Base-by-base conservation (phyloP, 2,329 filamentous ascomycete genomes). In the Rhexocercosporidium sp. region DNA sequence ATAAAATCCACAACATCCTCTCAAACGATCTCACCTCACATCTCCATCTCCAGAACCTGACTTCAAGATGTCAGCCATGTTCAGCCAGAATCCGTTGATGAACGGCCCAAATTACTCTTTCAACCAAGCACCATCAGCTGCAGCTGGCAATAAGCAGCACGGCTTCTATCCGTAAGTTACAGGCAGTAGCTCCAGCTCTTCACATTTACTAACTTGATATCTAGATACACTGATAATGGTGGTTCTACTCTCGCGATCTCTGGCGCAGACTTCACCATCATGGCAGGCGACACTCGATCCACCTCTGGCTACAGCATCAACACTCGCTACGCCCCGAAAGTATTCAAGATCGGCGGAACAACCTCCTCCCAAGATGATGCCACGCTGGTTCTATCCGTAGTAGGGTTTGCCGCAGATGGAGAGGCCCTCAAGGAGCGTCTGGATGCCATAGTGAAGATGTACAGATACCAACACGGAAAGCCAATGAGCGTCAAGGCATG, bases 241-340 rank as follows among this genome's bases (percentile, higher is more conserved):
- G 96, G 96, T 74, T 97, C 94, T 68, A 98, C 96, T 64, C 88
- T 99, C 65, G 96, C 94, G 77, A 98, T 99, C 80, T 91, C 93
- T 46, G 96, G 96, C 74, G 89, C 90, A 78, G 92, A 96, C 84
- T 99, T 98, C 85, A 89, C 94, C 78, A 96, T 99, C 82, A 89
- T 99, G 79, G 96, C 96, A 53, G 96, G 96, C 82, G 96, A 99
- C 84, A 99, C 96, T 75, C 92, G 96, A 79, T 93, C 93, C 77
- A 97, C 94, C 65, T 92, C 92, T 72, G 96, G 96, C 78, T 99
- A 97, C 89, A 97, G 92, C 86, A 99, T 99, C 90, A 97, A 99
- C 88, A 94, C 94, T 67, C 92, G 96, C 76, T 95, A 92, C 84
- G 88, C 91, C 67, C 96, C 96, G 66, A 99, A 99, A 83, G 92